Evolutionary conservation across 768 basidiomycete genomes (phyloP).

Genomic region (Lentinula detonsa): DNA sequence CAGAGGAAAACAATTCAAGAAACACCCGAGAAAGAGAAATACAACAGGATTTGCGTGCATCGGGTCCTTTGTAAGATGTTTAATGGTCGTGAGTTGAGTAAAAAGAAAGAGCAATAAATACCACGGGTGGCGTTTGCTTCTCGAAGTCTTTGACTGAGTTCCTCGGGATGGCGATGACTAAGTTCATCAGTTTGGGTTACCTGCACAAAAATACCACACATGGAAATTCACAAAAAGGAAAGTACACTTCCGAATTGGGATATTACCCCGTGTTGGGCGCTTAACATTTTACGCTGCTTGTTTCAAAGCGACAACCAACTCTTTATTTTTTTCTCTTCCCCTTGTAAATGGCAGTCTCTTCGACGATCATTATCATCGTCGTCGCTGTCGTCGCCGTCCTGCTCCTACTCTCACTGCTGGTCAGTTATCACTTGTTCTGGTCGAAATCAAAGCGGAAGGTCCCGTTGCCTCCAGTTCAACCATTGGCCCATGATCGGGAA

Average conservation of each 20-base stretch:
- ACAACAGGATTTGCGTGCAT: slow-evolving; percentile 39
- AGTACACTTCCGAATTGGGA: background rate
- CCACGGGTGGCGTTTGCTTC: slow-evolving; percentile 55
- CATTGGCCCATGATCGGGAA: slow-evolving; percentile 56
- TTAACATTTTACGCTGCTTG: background rate
- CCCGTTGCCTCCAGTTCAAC: slow-evolving; percentile 62
- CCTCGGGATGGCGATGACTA: slow-evolving; percentile 15
- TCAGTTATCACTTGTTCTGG: background rate
- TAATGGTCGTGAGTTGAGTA: slow-evolving; percentile 3
- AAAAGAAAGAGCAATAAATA: slow-evolving; percentile 19
- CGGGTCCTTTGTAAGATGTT: slow-evolving; percentile 48
- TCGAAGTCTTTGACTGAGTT: slow-evolving; percentile 29
- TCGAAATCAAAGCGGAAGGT: slow-evolving; percentile 9
- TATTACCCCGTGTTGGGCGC: background rate
- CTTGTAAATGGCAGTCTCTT: background rate
- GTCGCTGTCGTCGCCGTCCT: background rate
- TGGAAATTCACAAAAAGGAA: slow-evolving; percentile 21
- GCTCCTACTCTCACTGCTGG: background rate
- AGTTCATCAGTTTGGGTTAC: slow-evolving; percentile 11
- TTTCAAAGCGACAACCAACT: background rate
- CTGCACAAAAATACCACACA: slow-evolving; percentile 72
- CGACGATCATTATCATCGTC: background rate
- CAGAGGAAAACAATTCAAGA: slow-evolving; percentile 66
- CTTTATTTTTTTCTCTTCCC: background rate
- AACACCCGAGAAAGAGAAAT: slow-evolving; percentile 17